A percentile compares a stretch with the other conserved stretches of the same genome.
Conservation (phyloP, 2,329 filamentous ascomycete genomes). For the Diaporthe vexans region DNA sequence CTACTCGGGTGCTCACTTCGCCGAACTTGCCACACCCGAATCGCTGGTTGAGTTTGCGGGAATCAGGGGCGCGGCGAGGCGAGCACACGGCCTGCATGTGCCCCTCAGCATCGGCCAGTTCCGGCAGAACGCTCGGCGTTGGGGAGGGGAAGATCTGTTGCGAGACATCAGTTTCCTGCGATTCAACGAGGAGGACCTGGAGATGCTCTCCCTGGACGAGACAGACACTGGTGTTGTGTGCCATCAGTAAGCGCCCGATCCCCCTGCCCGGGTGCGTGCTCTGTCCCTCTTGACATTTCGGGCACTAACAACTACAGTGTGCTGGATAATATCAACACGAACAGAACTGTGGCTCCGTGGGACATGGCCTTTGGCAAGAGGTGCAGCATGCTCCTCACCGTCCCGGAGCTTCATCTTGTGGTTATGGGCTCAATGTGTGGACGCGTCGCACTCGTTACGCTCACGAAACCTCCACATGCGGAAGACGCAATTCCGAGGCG, state of each 20-base stretch:
- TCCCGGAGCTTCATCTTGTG: slow-evolving; percentile 79
- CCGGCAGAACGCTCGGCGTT: slow-evolving; percentile 22
- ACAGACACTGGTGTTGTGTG: slow-evolving; percentile 45
- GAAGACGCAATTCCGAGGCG: slow-evolving; percentile 50
- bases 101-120: slow-evolving; percentile 25
- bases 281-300: not conserved
- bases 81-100: slow-evolving; percentile 22
- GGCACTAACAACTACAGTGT: slow-evolving; percentile 44
- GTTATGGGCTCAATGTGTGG: slow-evolving; percentile 77
- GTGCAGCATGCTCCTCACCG: slow-evolving; percentile 73
- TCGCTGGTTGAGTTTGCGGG: slow-evolving; percentile 17
- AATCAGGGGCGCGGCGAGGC: not conserved
- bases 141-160: slow-evolving; percentile 22
- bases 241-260: slow-evolving; percentile 43
- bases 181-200: slow-evolving; percentile 63
- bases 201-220: slow-evolving; percentile 57
- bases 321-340: slow-evolving; percentile 45
- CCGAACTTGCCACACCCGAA: slow-evolving; percentile 1
- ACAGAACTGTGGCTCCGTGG: slow-evolving; percentile 47
- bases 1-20: slow-evolving; percentile 21
- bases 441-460: slow-evolving; percentile 71
- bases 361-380: slow-evolving; percentile 61
- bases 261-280: not conserved
- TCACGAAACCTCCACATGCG: slow-evolving; percentile 62
- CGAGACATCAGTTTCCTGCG: slow-evolving; percentile 55